phyloP scores from a whole-genome alignment of 345 rosid species.

The Arabidopsis thaliana region TAIR10.1 NC_003071.7:17905501-17906000 shows the following conservation, averaged over 20 bases:
- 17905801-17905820: too few species aligned
- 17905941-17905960: not conserved
- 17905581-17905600: not conserved
- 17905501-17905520: not conserved
- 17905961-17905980: not conserved
- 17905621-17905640: not conserved
- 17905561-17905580: not conserved
- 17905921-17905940: not conserved
- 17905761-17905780: not conserved
- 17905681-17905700: not conserved
- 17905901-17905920: not conserved
- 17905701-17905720: not conserved
- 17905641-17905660: too few species aligned
- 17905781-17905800: too few species aligned
- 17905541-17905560: not conserved
- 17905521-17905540: constrained; percentile 8
- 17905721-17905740: not conserved
- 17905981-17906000: not conserved
- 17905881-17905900: not conserved
- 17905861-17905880: too few species aligned
- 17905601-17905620: not conserved
- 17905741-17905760: not conserved
- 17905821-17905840: too few species aligned
- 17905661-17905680: not conserved
- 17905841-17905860: too few species aligned